A percentile compares a stretch with the other conserved stretches of the same genome.
Evolutionary conservation across 257 asterid genomes (phyloP).

Genomic region (Nicotiana undulata): DNA sequence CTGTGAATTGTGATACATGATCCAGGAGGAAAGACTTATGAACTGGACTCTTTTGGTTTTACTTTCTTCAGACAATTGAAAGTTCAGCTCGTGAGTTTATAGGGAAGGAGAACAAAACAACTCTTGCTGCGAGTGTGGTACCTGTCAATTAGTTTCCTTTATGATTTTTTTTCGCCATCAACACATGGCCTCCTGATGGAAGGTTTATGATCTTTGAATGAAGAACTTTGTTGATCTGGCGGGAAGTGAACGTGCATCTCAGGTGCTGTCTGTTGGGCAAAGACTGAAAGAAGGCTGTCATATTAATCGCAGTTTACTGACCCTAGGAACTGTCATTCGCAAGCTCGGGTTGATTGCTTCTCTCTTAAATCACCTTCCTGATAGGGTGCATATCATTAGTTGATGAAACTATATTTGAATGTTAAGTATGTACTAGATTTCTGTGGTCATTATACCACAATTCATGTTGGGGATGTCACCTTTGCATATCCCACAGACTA

Average conservation of each 20-base stretch:
- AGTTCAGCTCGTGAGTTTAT: constrained; percentile 96
- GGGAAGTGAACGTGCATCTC: constrained; percentile 99
- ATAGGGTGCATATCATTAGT: neutral
- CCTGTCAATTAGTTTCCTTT: constrained; percentile 14
- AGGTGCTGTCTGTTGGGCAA: constrained; percentile 86
- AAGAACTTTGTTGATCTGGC: constrained; percentile 99
- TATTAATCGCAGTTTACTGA: constrained; percentile 93
- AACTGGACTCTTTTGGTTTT: neutral
- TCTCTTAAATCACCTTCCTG: neutral
- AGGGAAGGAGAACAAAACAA: constrained; percentile 91
- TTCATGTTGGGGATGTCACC: too few relatives aligned
- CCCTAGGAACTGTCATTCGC: constrained; percentile 91
- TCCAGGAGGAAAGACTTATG: neutral
- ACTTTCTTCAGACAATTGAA: constrained; percentile 73
- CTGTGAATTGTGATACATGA: neutral
- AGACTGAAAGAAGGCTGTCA: constrained; percentile 99
- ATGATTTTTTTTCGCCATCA: constrained; percentile 7
- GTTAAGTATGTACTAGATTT: neutral
- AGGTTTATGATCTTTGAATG: constrained; percentile 21
- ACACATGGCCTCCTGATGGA: constrained; percentile 8
- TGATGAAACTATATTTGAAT: neutral
- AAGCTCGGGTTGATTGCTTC: constrained; percentile 59
- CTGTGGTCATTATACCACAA: too few relatives aligned
- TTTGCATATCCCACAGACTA: too few relatives aligned
- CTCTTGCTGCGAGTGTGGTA: constrained; percentile 99